Percentiles rank a stretch among this genome's conserved stretches.
Evolutionary conservation across 2,329 filamentous ascomycete genomes (phyloP).

Genomic region (Ophiostoma fasciatum): DNA sequence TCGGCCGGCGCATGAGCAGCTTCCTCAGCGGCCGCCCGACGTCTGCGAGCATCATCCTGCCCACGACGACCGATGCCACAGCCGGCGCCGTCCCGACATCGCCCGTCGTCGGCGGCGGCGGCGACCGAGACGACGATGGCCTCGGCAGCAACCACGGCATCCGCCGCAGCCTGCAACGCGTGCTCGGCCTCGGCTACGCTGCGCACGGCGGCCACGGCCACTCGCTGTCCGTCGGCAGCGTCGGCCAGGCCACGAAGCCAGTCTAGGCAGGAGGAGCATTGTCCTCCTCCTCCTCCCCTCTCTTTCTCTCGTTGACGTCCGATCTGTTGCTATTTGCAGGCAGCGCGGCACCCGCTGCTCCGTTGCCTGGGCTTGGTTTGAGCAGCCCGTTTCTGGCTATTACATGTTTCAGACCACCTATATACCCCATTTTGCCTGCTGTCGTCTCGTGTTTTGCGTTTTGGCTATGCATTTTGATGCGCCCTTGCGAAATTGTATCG

Average conservation of each 20-base stretch:
- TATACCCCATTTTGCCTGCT: conserved; percentile 2
- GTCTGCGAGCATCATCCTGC: background rate
- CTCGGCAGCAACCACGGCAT: conserved; percentile 15
- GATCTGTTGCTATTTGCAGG: too few species aligned
- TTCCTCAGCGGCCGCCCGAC: conserved; percentile 5
- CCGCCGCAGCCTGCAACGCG: conserved; percentile 20
- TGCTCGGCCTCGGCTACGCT: conserved; percentile 19
- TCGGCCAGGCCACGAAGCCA: conserved; percentile 1
- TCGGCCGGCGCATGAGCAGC: conserved; percentile 10
- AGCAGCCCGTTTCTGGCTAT: background rate
- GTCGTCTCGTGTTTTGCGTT: background rate
- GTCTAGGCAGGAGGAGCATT: too few species aligned
- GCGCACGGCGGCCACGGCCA: conserved; percentile 12
- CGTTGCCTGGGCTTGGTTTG: background rate
- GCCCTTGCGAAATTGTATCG: too few species aligned
- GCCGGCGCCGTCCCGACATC: background rate
- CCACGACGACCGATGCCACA: background rate
- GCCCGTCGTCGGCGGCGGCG: background rate
- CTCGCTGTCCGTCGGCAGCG: conserved; percentile 1
- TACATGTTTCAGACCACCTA: background rate
- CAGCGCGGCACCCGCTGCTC: too few species aligned
- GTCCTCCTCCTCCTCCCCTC: too few species aligned
- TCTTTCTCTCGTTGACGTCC: too few species aligned
- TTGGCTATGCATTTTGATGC: background rate
- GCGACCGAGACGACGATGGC: conserved; percentile 4